Evolutionary conservation across 768 basidiomycete genomes (phyloP), one percentile per base, ranked within the genome.

Genomic region (Calvatia gigantea): DNA sequence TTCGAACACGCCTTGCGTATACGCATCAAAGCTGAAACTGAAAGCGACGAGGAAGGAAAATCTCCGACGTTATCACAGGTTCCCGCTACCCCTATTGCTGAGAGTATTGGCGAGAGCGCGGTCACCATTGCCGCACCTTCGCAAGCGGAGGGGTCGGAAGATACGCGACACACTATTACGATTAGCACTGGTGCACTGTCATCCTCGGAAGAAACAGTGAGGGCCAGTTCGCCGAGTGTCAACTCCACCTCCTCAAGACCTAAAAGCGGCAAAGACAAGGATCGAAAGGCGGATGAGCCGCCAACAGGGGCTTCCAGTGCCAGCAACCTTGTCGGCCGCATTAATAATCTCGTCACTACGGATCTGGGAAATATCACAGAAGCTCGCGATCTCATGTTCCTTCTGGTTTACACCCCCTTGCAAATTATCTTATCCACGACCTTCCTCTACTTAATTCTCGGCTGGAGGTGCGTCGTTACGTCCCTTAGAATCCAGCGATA

Each of bases 301-400:
- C n/a, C n/a, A n/a, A n/a, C n/a, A n/a, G n/a, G n/a, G n/a, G n/a
- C n/a, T n/a, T n/a, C n/a, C n/a, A n/a, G n/a, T n/a, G 57, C 61
- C 7, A 32, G 33, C 2, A 84, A 84, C 60, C 66, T 87, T 14
- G 79, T 83, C 37, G 88, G 88, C 11, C 86, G 81, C 64, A 84
- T 90, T 64, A 89, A 86, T 65, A 89, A 89, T 52, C 69, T 89
- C 4, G 79, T 87, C 49, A 82, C 86, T 6, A 82, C 83, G 1
- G 88, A 90, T 66, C 35, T 73, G 57, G 57, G 49, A 29, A 68
- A 66, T 56, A 72, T 76, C 42, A 62, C 65, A n/a, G 64, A 65
- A 25, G 66, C 69, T 8, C 37, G 54, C 12, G 61, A 62, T 19
- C 51, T 59, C 28, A 25, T 62, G 3, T 33, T 54, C 39, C 8